phyloP scores from a whole-genome alignment of 192 early-diverging fungal genomes.

The Funneliformis mosseae region DNA sequence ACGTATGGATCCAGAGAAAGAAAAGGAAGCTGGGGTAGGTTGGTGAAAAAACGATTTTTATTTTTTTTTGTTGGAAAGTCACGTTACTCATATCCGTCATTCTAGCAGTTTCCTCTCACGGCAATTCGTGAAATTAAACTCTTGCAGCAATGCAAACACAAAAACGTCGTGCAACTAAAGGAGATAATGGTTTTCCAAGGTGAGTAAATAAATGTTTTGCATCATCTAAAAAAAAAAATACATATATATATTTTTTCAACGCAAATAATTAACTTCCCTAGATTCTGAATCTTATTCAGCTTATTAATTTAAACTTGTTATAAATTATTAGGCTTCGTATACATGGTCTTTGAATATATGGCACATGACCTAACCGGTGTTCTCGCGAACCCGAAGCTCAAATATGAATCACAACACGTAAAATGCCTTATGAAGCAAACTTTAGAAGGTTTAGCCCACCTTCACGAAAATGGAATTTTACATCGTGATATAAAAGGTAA shows the following conservation, averaged over 20 bases:
- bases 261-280: background rate
- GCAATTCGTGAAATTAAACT: conserved; percentile 86
- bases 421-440: conserved; percentile 91
- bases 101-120: conserved; percentile 74
- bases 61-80: background rate
- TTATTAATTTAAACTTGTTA: background rate
- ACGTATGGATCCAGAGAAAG: conserved; percentile 77
- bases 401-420: conserved; percentile 68
- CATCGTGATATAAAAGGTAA: conserved; percentile 93
- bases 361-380: conserved; percentile 84
- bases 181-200: conserved; percentile 75
- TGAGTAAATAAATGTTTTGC: conserved; percentile 31
- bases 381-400: conserved; percentile 70
- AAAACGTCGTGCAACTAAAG: conserved; percentile 70
- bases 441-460: conserved; percentile 80
- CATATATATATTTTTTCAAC: background rate
- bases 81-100: background rate
- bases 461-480: conserved; percentile 83
- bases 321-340: conserved; percentile 58
- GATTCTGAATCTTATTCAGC: background rate
- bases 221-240: background rate
- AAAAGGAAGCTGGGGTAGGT: conserved; percentile 53
- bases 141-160: conserved; percentile 66
- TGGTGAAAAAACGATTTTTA: background rate
- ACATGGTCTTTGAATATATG: conserved; percentile 90